These are phyloP conservation scores for Bipolaris sorokiniana DNA, from an alignment of 2,329 filamentous ascomycete genomes.

Conservation along the genomic window DNA sequence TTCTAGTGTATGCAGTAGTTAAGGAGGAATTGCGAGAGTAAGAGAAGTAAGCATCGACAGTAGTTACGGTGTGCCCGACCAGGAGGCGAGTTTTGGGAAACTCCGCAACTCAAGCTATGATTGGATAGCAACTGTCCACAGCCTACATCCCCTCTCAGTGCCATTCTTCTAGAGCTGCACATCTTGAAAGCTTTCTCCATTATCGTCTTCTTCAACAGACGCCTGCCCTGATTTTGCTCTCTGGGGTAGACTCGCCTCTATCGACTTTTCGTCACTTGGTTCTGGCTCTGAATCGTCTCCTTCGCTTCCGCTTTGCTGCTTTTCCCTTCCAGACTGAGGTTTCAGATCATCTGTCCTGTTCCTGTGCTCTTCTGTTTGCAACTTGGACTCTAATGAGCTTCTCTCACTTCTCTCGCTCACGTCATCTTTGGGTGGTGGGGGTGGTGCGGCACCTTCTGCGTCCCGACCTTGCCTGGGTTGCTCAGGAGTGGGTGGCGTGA, in stretches of 20 bases:
- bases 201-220: slow-evolving; percentile 40
- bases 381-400: slow-evolving; percentile 41
- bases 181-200: slow-evolving; percentile 45
- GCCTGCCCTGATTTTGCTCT: slow-evolving; percentile 35
- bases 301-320: slow-evolving; percentile 34
- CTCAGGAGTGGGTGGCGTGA: slow-evolving; percentile 60
- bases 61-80: neutral
- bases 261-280: slow-evolving; percentile 30
- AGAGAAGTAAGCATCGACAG: neutral
- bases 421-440: slow-evolving; percentile 45
- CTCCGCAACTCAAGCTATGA: too few relatives aligned
- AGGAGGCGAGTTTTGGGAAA: neutral
- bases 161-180: slow-evolving; percentile 28
- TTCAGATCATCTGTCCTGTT: slow-evolving; percentile 44
- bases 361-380: slow-evolving; percentile 42
- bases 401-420: slow-evolving; percentile 29
- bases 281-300: slow-evolving; percentile 31
- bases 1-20: slow-evolving; percentile 2
- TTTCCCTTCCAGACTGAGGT: slow-evolving; percentile 36
- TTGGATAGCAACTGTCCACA: neutral
- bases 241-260: slow-evolving; percentile 38
- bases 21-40: neutral
- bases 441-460: slow-evolving; percentile 33
- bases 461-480: slow-evolving; percentile 34
- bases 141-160: neutral